A percentile compares a stretch with the other conserved stretches of the same genome.
These are phyloP conservation scores for Schizochytrium sp. DNA, from an alignment of 108 stramenopile genomes.

Conservation along the genomic window DNA sequence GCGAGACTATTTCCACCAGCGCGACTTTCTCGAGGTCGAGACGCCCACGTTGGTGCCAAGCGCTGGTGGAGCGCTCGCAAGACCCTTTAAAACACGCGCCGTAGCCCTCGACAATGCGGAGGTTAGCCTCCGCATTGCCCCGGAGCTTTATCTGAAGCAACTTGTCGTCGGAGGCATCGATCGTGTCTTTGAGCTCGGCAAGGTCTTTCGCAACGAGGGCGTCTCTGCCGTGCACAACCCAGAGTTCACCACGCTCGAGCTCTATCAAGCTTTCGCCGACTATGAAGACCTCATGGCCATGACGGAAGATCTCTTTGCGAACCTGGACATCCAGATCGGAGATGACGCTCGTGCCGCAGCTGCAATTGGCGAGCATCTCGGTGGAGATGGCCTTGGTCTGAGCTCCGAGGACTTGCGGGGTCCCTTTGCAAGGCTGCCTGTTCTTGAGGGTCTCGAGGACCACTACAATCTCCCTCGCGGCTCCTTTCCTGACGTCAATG, in stretches of 20 bases:
- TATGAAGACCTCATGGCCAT: constrained; percentile 93
- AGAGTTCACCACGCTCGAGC: constrained; percentile 94
- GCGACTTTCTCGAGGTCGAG: constrained; percentile 95
- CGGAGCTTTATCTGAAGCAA: constrained; percentile 87
- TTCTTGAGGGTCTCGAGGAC: background rate
- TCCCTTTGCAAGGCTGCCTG: background rate
- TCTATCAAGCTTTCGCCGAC: constrained; percentile 97
- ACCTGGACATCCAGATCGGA: background rate
- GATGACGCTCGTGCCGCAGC: background rate
- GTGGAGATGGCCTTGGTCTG: background rate
- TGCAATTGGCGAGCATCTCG: background rate
- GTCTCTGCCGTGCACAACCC: constrained; percentile 94
- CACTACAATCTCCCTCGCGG: background rate
- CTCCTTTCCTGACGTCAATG: constrained; percentile 2
- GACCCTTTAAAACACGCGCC: constrained; percentile 95
- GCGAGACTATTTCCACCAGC: constrained; percentile 72
- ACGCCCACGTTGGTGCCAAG: constrained; percentile 85
- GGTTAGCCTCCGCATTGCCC: constrained; percentile 92
- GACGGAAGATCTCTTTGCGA: constrained; percentile 64
- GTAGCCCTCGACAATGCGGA: constrained; percentile 75
- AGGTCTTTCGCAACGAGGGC: constrained; percentile 99
- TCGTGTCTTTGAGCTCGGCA: constrained; percentile 90
- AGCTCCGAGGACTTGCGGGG: background rate
- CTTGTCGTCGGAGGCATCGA: constrained; percentile 94
- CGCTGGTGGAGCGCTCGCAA: constrained; percentile 93